Evolutionary conservation across 192 early-diverging fungal species (phyloP).

Genomic region (Coemansia javaensis): DNA sequence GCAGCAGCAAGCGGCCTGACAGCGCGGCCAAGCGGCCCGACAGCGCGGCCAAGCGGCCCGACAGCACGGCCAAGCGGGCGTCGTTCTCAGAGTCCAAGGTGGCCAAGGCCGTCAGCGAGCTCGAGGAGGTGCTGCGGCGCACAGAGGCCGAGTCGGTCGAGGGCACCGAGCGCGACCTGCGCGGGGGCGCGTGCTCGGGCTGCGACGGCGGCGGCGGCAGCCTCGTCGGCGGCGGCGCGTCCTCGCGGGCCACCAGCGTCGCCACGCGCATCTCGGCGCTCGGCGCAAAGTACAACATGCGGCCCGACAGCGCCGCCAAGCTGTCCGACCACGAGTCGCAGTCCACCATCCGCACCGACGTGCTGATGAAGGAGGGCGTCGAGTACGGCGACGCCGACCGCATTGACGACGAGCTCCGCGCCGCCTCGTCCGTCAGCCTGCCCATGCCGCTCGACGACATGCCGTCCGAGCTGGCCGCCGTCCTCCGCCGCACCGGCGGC

Average conservation of each 20-base stretch:
- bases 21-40: no score
- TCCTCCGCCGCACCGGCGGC: conserved; percentile 43
- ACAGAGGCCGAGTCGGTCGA: conserved; percentile 38
- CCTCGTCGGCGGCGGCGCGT: conserved; percentile 44
- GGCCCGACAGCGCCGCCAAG: conserved; percentile 25
- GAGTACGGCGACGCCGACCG: conserved; percentile 28
- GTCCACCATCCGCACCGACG: conserved; percentile 43
- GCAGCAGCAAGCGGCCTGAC: conserved; percentile 5
- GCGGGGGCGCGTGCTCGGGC: conserved; percentile 4
- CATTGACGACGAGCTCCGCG: conserved; percentile 23
- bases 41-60: not conserved
- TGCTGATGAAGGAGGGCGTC: conserved; percentile 35
- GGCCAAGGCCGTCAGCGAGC: conserved; percentile 50
- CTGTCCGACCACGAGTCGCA: conserved; percentile 38
- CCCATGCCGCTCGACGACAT: conserved; percentile 42
- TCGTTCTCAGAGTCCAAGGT: conserved; percentile 44
- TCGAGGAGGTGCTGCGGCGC: conserved; percentile 46
- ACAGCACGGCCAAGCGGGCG: not conserved
- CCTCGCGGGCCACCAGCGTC: conserved; percentile 37
- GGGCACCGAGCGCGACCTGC: conserved; percentile 32
- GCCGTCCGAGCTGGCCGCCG: conserved; percentile 42
- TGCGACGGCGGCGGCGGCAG: conserved; percentile 5
- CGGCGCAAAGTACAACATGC: conserved; percentile 19
- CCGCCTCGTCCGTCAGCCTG: conserved; percentile 35
- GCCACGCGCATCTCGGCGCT: conserved; percentile 36